phyloP scores from a whole-genome alignment of 495 filamentous ascomycete genomes.

The Amniculicola lignicola region DNA sequence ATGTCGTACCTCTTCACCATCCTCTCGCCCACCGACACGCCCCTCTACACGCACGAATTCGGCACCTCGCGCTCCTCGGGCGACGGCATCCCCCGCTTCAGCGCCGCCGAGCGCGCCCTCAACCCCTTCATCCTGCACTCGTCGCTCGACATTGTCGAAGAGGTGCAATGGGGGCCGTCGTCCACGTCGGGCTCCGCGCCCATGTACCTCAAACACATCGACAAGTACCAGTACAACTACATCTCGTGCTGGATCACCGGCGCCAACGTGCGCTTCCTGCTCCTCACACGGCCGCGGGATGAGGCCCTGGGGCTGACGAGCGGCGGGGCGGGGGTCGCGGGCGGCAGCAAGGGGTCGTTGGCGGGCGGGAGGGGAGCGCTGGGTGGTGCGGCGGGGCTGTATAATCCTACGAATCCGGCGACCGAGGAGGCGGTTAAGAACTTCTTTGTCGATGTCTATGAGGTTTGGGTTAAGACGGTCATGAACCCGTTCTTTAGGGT shows the following conservation, averaged over 20 bases:
- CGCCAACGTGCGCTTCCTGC: conserved; percentile 78
- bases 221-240: conserved; percentile 87
- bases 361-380: conserved; percentile 19
- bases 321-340: conserved; percentile 35
- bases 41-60: conserved; percentile 93
- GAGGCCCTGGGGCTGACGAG: conserved; percentile 37
- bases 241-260: conserved; percentile 89
- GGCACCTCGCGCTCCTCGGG: conserved; percentile 92
- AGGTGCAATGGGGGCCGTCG: conserved; percentile 74
- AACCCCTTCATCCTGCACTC: conserved; percentile 97
- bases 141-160: conserved; percentile 88
- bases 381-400: conserved; percentile 43
- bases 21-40: conserved; percentile 87
- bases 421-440: conserved; percentile 91
- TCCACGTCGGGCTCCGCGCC: conserved; percentile 12
- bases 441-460: conserved; percentile 93
- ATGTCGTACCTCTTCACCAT: conserved; percentile 99
- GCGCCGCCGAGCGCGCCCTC: conserved; percentile 80
- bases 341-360: conserved; percentile 28
- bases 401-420: conserved; percentile 79
- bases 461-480: conserved; percentile 90
- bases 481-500: conserved; percentile 93
- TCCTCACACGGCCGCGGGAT: conserved; percentile 72
- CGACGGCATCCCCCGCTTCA: conserved; percentile 85
- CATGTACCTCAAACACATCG: conserved; percentile 93